A percentile compares a stretch with the other conserved stretches of the same genome.
These are phyloP conservation scores for Fomitopsis pulvina DNA, from an alignment of 768 basidiomycete species.

Conservation along the genomic window DNA sequence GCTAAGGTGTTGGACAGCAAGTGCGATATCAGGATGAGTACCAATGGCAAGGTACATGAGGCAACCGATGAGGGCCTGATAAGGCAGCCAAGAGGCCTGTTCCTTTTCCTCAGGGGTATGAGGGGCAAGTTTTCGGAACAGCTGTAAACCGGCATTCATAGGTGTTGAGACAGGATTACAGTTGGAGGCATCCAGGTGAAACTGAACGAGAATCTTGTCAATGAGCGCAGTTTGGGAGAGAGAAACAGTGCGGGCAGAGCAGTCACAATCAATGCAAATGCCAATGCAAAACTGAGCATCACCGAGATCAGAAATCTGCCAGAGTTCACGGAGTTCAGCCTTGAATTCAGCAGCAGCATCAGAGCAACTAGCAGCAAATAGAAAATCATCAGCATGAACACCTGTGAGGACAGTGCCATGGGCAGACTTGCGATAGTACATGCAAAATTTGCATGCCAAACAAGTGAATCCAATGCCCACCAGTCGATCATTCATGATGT, in stretches of 20 bases:
- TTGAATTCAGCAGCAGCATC: slow-evolving; percentile 24
- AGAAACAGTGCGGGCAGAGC: slow-evolving; percentile 9
- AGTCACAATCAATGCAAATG: slow-evolving; percentile 29
- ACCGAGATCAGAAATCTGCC: slow-evolving; percentile 29
- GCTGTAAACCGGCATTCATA: slow-evolving; percentile 5
- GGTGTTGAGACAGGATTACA: slow-evolving; percentile 13
- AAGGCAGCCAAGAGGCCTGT: slow-evolving; percentile 17
- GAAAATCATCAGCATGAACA: slow-evolving; percentile 17
- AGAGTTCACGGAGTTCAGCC: slow-evolving; percentile 21
- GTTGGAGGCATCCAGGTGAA: slow-evolving; percentile 6
- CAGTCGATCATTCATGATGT: slow-evolving; percentile 2
- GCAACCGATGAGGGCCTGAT: slow-evolving; percentile 19
- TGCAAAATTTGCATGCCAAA: no score
- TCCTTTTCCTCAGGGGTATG: background rate
- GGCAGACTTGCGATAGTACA: no score
- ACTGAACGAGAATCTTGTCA: slow-evolving; percentile 8
- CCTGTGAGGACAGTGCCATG: slow-evolving; percentile 15
- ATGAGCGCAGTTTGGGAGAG: slow-evolving; percentile 15
- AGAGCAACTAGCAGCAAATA: slow-evolving; percentile 12
- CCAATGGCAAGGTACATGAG: slow-evolving; percentile 23
- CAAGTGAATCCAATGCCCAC: no score
- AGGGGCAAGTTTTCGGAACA: background rate
- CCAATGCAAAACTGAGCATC: slow-evolving; percentile 27
- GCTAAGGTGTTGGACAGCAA: slow-evolving; percentile 18
- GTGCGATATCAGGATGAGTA: slow-evolving; percentile 10